phyloP scores from a whole-genome alignment of 192 early-diverging fungal species.

The Backusella circina region DNA sequence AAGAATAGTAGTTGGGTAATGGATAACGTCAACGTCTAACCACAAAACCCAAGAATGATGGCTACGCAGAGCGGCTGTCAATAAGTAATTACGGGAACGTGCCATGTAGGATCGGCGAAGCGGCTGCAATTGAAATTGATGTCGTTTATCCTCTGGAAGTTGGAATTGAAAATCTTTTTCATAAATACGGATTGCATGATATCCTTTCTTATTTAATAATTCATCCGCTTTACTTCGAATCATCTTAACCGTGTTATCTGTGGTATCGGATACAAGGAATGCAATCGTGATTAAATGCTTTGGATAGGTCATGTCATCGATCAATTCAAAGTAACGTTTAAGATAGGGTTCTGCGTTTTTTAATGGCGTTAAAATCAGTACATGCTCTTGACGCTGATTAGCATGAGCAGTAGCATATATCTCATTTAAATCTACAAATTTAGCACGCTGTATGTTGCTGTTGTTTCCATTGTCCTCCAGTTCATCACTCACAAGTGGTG shows the following conservation, averaged over 20 bases:
- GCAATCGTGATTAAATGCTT: slow-evolving; percentile 45
- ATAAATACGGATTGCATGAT: slow-evolving; percentile 45
- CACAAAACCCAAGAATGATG: slow-evolving; percentile 57
- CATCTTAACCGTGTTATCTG: slow-evolving; percentile 46
- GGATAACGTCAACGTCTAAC: slow-evolving; percentile 57
- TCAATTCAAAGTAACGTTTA: slow-evolving; percentile 49
- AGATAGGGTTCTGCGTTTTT: slow-evolving; percentile 54
- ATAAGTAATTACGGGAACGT: slow-evolving; percentile 53
- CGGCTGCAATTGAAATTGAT: slow-evolving; percentile 47
- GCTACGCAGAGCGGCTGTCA: slow-evolving; percentile 42
- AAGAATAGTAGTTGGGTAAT: slow-evolving; percentile 50
- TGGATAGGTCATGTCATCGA: slow-evolving; percentile 48
- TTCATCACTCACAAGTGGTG: not conserved
- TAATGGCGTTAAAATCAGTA: slow-evolving; percentile 52
- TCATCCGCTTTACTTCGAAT: slow-evolving; percentile 30
- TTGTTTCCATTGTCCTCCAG: not conserved
- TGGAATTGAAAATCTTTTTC: slow-evolving; percentile 54
- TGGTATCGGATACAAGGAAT: slow-evolving; percentile 56
- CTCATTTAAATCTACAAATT: slow-evolving; percentile 18
- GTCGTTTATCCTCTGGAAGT: slow-evolving; percentile 45
- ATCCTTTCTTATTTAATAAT: slow-evolving; percentile 3
- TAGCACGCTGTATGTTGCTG: not conserved
- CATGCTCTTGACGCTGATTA: slow-evolving; percentile 16
- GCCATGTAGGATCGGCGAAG: slow-evolving; percentile 54
- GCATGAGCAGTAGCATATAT: slow-evolving; percentile 11